Evolutionary conservation across 1,284 basidiomycete genomes (phyloP).

Genomic region (Cryptococcus hybrid): DNA sequence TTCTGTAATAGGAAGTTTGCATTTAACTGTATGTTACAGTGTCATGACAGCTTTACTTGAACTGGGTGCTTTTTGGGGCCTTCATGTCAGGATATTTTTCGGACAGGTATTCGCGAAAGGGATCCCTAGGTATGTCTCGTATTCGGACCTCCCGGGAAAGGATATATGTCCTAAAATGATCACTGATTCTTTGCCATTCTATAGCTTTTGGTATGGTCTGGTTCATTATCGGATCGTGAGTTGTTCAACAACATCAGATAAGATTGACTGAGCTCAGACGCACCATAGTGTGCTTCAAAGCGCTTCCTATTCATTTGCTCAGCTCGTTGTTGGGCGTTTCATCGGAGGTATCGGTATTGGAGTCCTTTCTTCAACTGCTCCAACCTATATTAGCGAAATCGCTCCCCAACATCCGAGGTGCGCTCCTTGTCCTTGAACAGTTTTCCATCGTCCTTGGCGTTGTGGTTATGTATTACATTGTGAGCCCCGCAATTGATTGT

Average conservation of each 20-base stretch:
- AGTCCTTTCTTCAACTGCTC: slow-evolving; percentile 40
- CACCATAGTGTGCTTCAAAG: slow-evolving; percentile 27
- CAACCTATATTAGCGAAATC: slow-evolving; percentile 47
- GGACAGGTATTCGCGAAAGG: slow-evolving; percentile 29
- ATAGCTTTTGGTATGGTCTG: slow-evolving; percentile 21
- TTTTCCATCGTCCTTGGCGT: slow-evolving; percentile 65
- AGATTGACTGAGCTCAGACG: too few relatives aligned
- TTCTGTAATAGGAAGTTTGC: neutral
- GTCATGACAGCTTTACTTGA: slow-evolving; percentile 39
- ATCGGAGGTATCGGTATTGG: slow-evolving; percentile 33
- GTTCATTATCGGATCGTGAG: slow-evolving; percentile 23
- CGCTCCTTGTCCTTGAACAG: slow-evolving; percentile 72
- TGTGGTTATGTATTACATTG: slow-evolving; percentile 14
- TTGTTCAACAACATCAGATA: too few relatives aligned
- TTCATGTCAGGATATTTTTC: slow-evolving; percentile 26
- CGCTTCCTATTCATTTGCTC: slow-evolving; percentile 15
- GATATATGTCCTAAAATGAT: neutral
- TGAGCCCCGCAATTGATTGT: slow-evolving; percentile 9
- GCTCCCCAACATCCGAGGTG: slow-evolving; percentile 60
- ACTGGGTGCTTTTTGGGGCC: slow-evolving; percentile 39
- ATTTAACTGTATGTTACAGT: slow-evolving; percentile 1
- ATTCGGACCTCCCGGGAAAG: neutral
- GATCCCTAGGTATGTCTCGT: slow-evolving; percentile 27
- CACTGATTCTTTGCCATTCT: neutral
- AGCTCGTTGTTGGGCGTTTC: slow-evolving; percentile 32